Conservation (phyloP, 306 rosid genomes). For the Pueraria montana region DNA sequence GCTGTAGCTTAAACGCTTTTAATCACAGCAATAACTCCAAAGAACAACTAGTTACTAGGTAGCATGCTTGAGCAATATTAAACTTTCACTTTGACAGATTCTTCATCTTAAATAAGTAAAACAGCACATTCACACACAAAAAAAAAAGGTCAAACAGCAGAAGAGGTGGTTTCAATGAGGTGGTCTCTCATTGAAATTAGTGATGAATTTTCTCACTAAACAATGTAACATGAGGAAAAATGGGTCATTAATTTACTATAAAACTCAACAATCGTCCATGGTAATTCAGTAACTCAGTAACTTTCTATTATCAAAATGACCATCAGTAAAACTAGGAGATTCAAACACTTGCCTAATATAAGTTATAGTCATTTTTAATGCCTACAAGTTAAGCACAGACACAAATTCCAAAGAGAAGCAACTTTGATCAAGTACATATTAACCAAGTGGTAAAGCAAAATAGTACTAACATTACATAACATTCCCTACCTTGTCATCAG, state of each 20-base stretch:
- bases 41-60: no score
- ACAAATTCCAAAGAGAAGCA: neutral
- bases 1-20: neutral
- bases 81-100: neutral
- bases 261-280: neutral
- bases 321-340: neutral
- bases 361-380: neutral
- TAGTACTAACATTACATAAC: neutral
- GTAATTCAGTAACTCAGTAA: neutral
- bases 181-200: neutral
- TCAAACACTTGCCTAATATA: neutral
- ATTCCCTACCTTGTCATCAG: constrained; percentile 44
- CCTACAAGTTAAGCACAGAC: neutral
- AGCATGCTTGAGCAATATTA: no score
- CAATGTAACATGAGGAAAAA: neutral
- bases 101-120: neutral
- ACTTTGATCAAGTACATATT: neutral
- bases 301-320: constrained; percentile 1
- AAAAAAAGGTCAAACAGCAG: neutral
- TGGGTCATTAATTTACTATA: neutral
- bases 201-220: neutral
- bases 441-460: neutral
- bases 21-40: no score
- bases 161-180: no score
- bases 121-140: neutral